Evolutionary conservation across 495 filamentous ascomycete genomes (phyloP).

Genomic region (Durotheca rogersii): DNA sequence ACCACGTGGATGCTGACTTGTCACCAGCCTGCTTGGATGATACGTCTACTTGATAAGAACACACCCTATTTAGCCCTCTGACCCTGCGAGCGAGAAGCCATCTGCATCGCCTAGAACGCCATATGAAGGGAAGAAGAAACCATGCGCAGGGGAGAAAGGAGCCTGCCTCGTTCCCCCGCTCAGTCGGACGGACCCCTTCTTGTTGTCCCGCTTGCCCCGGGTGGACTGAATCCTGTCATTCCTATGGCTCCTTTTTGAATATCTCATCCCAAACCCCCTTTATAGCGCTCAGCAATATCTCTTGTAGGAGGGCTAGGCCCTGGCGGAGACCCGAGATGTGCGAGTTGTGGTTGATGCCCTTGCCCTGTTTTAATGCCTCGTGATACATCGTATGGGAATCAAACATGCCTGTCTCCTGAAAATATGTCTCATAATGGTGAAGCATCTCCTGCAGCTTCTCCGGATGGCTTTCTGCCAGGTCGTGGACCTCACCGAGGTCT

Average conservation of each 20-base stretch:
- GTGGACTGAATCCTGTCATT: not conserved
- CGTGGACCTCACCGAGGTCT: conserved; percentile 41
- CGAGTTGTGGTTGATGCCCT: conserved; percentile 1
- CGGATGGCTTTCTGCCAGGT: conserved; percentile 31
- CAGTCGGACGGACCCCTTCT: too few relatives aligned
- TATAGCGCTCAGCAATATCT: conserved; percentile 2
- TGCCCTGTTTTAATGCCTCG: conserved; percentile 23
- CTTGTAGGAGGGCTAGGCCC: conserved; percentile 8
- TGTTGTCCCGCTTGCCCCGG: too few relatives aligned
- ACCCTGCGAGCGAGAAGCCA: not conserved
- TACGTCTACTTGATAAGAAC: not conserved
- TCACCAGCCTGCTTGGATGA: not conserved
- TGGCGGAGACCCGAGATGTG: conserved; percentile 8
- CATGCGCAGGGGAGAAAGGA: not conserved
- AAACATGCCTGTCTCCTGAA: conserved; percentile 58
- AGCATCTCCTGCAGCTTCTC: conserved; percentile 37
- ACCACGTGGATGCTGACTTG: not conserved
- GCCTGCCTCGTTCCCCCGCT: too few relatives aligned
- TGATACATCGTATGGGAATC: conserved; percentile 28
- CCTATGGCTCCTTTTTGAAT: conserved; percentile 5
- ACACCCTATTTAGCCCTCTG: not conserved
- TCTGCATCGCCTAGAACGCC: not conserved
- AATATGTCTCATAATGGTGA: conserved; percentile 42
- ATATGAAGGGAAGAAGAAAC: not conserved
- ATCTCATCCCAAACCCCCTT: conserved; percentile 14